Percentiles rank a stretch among this genome's conserved stretches.
These are phyloP conservation scores for Fusarium musae DNA, from an alignment of 2,329 filamentous ascomycete genomes.

Conservation along the genomic window DNA sequence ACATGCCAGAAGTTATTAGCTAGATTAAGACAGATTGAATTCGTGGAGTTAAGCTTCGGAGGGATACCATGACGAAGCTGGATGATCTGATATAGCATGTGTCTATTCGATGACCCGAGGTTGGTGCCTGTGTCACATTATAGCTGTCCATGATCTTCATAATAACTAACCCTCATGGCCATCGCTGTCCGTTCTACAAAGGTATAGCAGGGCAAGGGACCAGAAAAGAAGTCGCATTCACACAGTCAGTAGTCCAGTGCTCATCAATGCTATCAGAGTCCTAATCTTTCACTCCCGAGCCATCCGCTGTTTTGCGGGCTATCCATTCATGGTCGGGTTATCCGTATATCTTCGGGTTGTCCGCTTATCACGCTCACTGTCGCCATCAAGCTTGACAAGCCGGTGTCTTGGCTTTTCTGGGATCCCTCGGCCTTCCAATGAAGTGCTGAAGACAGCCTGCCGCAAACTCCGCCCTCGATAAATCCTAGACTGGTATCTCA, in stretches of 20 bases:
- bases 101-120: too few species aligned
- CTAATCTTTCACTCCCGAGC: neutral
- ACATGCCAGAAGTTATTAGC: too few species aligned
- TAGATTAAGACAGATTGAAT: too few species aligned
- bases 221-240: neutral
- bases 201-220: fast-evolving
- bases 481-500: too few species aligned
- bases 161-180: fast-evolving
- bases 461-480: neutral
- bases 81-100: neutral
- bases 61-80: fast-evolving
- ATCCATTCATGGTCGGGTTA: neutral
- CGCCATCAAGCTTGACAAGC: neutral
- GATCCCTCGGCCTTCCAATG: neutral
- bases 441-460: fast-evolving
- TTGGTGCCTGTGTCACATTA: neutral
- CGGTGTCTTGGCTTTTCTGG: too few species aligned
- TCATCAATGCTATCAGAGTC: neutral
- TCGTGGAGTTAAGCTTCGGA: neutral
- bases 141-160: fast-evolving
- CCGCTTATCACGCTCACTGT: neutral
- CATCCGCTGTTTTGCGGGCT: neutral
- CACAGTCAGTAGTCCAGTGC: neutral
- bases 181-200: fast-evolving
- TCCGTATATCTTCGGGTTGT: neutral